These are phyloP conservation scores for Colletotrichum eleusines DNA, from an alignment of 2,329 filamentous ascomycete species.

Conservation along the genomic window DNA sequence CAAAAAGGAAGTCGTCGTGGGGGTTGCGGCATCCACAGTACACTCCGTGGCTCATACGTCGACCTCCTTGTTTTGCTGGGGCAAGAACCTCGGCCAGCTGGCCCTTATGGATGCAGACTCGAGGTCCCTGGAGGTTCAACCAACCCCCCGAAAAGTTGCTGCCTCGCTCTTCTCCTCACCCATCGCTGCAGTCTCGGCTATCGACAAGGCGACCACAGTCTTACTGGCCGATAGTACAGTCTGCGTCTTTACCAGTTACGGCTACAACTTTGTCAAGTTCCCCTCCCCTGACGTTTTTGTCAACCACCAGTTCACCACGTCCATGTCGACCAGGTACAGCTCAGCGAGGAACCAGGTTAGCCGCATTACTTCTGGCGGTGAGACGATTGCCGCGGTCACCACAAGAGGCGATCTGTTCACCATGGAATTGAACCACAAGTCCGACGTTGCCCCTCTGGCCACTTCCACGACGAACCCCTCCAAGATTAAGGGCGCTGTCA, in stretches of 20 bases:
- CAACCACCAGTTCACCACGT: slow-evolving; percentile 76
- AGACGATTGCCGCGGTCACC: slow-evolving; percentile 91
- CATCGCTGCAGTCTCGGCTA: slow-evolving; percentile 86
- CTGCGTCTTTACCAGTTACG: slow-evolving; percentile 95
- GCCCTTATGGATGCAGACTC: slow-evolving; percentile 96
- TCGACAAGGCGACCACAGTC: slow-evolving; percentile 89
- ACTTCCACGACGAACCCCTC: slow-evolving; percentile 91
- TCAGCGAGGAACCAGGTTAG: slow-evolving; percentile 75
- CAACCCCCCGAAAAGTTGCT: slow-evolving; percentile 86
- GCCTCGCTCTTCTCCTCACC: slow-evolving; percentile 81
- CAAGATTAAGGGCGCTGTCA: slow-evolving; percentile 88
- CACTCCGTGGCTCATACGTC: slow-evolving; percentile 92
- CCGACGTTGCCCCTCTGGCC: slow-evolving; percentile 69
- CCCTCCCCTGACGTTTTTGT: slow-evolving; percentile 78
- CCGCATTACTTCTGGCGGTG: slow-evolving; percentile 85
- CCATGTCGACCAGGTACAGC: slow-evolving; percentile 75
- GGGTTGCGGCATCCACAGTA: slow-evolving; percentile 87
- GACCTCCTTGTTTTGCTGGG: slow-evolving; percentile 89
- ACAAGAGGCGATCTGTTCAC: slow-evolving; percentile 90
- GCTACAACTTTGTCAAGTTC: slow-evolving; percentile 91
- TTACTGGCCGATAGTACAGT: slow-evolving; percentile 89
- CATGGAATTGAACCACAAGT: slow-evolving; percentile 77
- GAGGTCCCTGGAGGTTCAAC: slow-evolving; percentile 86
- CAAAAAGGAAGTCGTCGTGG: slow-evolving; percentile 85
- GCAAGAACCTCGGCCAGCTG: slow-evolving; percentile 93